Base-by-base conservation (phyloP, 495 filamentous ascomycete genomes). In the Collariella sp. region DNA sequence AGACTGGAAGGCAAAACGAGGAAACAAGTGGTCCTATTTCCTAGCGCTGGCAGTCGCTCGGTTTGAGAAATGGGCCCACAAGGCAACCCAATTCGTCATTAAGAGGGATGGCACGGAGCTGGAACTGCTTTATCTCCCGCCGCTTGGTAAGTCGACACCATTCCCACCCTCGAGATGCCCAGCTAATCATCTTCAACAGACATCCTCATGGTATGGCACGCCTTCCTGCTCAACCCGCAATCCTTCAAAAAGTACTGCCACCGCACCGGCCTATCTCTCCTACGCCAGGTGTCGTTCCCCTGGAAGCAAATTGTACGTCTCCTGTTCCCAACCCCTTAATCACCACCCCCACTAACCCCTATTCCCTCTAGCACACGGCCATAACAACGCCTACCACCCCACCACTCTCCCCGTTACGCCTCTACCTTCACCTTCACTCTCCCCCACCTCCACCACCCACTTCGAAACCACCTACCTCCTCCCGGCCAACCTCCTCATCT, bases 201-300 rank as follows among this genome's bases (percentile, higher is more conserved):
- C 65, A 77, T 90, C 1, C 65, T 90, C 22, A 86, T 90, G 83
- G 83, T 89, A 4, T 88, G 83, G 83, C 86, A 90, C 68, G 69
- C 82, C 4, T 83, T 84, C 57, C 77, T 86, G 77, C 76, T 90
- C 6, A 88, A 87, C 53, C 86, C 86, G 7, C 67, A 82, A 19
- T 64, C 66, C 45, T 89, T 80, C 58, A 29, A 43, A n/a, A 11
- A 16, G 5, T 31, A 9, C 5, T 31, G 24, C 26, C 23, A 20
- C 23, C 36, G 13, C 19, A 13, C 10, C 48, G 23, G 7, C 11
- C 22, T 43, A 1, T 6, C 9, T 6, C 20, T 12, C 20, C 23
- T 23, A 9, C 44, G 23, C 11, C 18, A 18, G 31, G 3, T 44
- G 19, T 39, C 15, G 0, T 52, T 52, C 23, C 49, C 50, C 3